phyloP scores from a whole-genome alignment of 495 filamentous ascomycete species.

The Penicillium parvum region DNA sequence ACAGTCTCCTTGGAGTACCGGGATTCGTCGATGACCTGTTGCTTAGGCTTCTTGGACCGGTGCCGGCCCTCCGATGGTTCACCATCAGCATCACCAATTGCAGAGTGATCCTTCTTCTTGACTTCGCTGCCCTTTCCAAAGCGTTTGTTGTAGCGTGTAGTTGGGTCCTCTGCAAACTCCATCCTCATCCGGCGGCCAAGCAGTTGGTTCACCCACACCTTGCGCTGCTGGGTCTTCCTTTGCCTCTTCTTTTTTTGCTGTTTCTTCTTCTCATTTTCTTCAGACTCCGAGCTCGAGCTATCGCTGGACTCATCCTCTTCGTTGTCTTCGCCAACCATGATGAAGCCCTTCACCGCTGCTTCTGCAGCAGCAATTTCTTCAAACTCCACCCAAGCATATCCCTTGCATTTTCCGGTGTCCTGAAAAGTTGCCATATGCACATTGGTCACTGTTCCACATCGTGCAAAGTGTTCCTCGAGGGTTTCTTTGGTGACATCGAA shows the following conservation, averaged over 20 bases:
- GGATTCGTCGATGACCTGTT: conserved; percentile 29
- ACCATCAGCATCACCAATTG: conserved; percentile 18
- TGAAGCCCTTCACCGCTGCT: conserved; percentile 77
- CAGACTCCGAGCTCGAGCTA: conserved; percentile 34
- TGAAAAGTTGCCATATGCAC: conserved; percentile 92
- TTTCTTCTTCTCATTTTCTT: conserved; percentile 24
- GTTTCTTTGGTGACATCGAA: conserved; percentile 82
- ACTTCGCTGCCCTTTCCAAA: conserved; percentile 67
- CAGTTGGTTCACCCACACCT: conserved; percentile 79
- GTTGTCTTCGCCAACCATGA: conserved; percentile 59
- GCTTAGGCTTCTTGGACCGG: conserved; percentile 23
- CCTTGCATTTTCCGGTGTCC: conserved; percentile 96
- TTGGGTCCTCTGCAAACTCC: conserved; percentile 90
- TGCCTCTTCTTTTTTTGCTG: conserved; percentile 35
- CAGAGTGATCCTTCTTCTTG: conserved; percentile 27
- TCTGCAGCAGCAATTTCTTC: conserved; percentile 67
- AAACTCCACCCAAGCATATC: conserved; percentile 93
- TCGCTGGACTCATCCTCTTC: conserved; percentile 46
- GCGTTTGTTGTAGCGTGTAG: conserved; percentile 83
- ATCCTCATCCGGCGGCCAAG: conserved; percentile 74
- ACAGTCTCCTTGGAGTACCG: conserved; percentile 43
- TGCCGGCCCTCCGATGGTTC: conserved; percentile 21
- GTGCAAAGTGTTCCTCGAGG: conserved; percentile 70
- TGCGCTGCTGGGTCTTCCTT: conserved; percentile 58
- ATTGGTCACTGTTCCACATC: conserved; percentile 74